Evolutionary conservation across 176 grass and related monocot species (phyloP).

Genomic region (Leersia perrieri): DNA sequence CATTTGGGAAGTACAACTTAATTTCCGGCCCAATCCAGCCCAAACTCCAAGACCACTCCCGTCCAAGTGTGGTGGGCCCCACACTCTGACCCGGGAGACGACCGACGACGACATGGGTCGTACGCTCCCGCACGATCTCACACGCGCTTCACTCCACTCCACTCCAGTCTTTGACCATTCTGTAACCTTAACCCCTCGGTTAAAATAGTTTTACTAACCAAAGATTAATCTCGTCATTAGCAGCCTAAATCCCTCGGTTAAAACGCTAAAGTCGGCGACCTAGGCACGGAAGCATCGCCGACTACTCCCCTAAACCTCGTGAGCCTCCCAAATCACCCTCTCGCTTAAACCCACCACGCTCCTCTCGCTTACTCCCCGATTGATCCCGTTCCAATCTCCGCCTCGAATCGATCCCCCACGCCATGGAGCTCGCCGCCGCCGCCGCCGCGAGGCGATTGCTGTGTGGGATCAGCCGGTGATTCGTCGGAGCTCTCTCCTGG

Average conservation of each 20-base stretch:
- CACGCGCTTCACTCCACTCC: no score
- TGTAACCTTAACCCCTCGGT: no score
- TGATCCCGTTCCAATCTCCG: background rate
- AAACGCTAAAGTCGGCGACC: no score
- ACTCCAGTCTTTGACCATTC: background rate
- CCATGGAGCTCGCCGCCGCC: background rate
- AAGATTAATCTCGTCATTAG: no score
- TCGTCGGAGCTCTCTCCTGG: background rate
- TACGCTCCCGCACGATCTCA: constrained; percentile 6
- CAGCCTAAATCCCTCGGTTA: no score
- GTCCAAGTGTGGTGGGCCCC: background rate
- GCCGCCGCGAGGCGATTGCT: background rate
- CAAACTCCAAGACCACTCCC: no score
- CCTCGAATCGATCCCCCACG: background rate
- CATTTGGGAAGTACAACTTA: no score
- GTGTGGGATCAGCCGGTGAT: background rate
- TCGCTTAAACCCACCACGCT: background rate
- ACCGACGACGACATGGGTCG: constrained; percentile 19
- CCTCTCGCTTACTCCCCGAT: no score
- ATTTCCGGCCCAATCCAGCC: background rate
- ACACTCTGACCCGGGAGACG: background rate
- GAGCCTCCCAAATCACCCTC: background rate
- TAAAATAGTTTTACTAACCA: no score
- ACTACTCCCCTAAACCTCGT: background rate
- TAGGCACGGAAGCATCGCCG: no score